These are phyloP conservation scores for Periconia sp. DNA, from an alignment of 2,329 filamentous ascomycete species.

Conservation along the genomic window DNA sequence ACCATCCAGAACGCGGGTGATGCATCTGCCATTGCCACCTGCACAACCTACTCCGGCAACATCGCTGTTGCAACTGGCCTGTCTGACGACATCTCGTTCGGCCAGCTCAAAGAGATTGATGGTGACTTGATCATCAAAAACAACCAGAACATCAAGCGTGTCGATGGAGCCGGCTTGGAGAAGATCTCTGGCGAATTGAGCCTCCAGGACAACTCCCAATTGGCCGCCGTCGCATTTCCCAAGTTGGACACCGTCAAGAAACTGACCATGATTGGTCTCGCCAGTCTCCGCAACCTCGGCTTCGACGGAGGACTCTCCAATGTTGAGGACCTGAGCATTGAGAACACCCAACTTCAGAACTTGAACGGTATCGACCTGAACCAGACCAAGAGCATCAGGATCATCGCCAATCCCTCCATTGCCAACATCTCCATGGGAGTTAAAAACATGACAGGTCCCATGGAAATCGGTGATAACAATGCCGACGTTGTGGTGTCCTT, in stretches of 20 bases:
- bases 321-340: constrained; percentile 70
- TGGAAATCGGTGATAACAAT: constrained; percentile 82
- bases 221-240: constrained; percentile 69
- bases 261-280: constrained; percentile 74
- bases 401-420: constrained; percentile 76
- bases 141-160: constrained; percentile 63
- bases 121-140: constrained; percentile 56
- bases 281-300: constrained; percentile 59
- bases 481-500: constrained; percentile 70
- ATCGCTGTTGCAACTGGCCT: constrained; percentile 64
- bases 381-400: constrained; percentile 70
- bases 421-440: constrained; percentile 82
- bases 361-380: constrained; percentile 80
- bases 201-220: constrained; percentile 67
- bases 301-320: constrained; percentile 68
- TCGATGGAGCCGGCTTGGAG: constrained; percentile 64
- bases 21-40: constrained; percentile 61
- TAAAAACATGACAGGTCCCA: constrained; percentile 68
- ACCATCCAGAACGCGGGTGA: constrained; percentile 65
- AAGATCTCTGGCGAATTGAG: constrained; percentile 71
- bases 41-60: constrained; percentile 69
- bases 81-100: constrained; percentile 63
- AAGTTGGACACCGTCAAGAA: constrained; percentile 64
- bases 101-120: constrained; percentile 58
- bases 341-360: constrained; percentile 80